Base-by-base conservation (phyloP, 352 stramenopile species). In the Pythium brachiatum region DNA sequence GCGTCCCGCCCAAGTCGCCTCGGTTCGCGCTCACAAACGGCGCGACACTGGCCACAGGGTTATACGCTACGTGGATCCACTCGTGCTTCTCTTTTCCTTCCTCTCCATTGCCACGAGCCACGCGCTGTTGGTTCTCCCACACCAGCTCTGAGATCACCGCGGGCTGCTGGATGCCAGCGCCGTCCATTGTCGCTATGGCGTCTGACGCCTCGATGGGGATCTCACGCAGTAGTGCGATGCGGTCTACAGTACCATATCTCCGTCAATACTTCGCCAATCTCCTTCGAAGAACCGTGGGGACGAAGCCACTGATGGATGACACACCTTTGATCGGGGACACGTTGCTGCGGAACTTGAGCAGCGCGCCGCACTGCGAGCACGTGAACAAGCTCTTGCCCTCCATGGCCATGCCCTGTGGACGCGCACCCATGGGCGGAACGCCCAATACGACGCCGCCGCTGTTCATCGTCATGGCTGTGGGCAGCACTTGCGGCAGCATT, bases 381-480 rank as follows among this genome's bases (percentile, higher is more conserved):
- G 79, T 91, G 48, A 91, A 91, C 23, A 91, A 68, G 51, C 78
- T 88, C 53, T 91, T 91, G 32, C 82, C 82, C 52, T 91, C 82
- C 67, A 91, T 87, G 34, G 76, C 72, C 51, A 82, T 51, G 44
- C 55, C 62, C 21, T 53, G 23, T 21, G 64, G 55, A 48, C 66
- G 70, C 41, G 64, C 50, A 32, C 18, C n/a, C 56, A 65, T 65
- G 39, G 56, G 52, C 38, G 51, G 57, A 50, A 65, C 57, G 2
- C 43, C 44, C 47, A 51, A 32, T 51, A 64, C 44, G 57, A 26
- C 31, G 47, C 25, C 36, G 25, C 20, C 50, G 25, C 57, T 38
- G n/a, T 51, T 53, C 1, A 52, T 64, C n/a, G n/a, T n/a, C n/a
- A n/a, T n/a, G n/a, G n/a, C n/a, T n/a, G n/a, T n/a, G 27, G 50